Evolutionary conservation across 306 rosid genomes (phyloP), one percentile per base, ranked within the genome.

Genomic region (Fagus crenata): DNA sequence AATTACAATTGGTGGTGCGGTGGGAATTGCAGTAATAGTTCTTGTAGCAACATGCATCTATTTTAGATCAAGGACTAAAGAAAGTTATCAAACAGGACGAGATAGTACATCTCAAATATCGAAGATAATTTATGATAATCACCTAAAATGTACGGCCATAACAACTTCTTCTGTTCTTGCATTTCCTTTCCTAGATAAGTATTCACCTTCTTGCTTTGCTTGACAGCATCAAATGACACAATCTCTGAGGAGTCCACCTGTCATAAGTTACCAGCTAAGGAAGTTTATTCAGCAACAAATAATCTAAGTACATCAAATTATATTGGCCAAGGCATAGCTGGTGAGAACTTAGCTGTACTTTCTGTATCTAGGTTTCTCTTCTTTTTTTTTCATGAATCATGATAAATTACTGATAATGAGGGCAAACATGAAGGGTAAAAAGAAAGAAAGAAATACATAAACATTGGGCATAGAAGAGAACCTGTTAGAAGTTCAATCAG

Each of bases 301-400:
- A 80, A 89, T 75, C 83, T 87, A 53, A 55, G 65, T 56, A 46
- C 82, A 72, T 71, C 82, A 28, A 91, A 91, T 80, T 87, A 75
- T 80, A 81, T 91, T 46, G 96, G 91, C 77, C 89, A 89, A 87
- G 91, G 96, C 43, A 68, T 75, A 53, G 89, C 93, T 17, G 93
- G 96, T 91, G 69, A 85, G 82, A 53, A 11, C 9, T n/a, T 72
- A 9, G 32, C 1, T 71, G 54, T 32, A 5, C 22, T 56, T 54
- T 46, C 3, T 2, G 39, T 49, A n/a, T 75, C 55, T 61, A 33
- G 12, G 17, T 43, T 32, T 78, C 14, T 61, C 17, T n/a, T 37
- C 39, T 18, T 58, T 74, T 35, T 49, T 40, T 31, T 18, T 41
- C 15, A 39, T 2, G 41, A 28, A 58, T 32, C 8, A 1, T 41